Conservation (phyloP, 2,329 filamentous ascomycete species). For the Diaporthe capsici region DNA sequence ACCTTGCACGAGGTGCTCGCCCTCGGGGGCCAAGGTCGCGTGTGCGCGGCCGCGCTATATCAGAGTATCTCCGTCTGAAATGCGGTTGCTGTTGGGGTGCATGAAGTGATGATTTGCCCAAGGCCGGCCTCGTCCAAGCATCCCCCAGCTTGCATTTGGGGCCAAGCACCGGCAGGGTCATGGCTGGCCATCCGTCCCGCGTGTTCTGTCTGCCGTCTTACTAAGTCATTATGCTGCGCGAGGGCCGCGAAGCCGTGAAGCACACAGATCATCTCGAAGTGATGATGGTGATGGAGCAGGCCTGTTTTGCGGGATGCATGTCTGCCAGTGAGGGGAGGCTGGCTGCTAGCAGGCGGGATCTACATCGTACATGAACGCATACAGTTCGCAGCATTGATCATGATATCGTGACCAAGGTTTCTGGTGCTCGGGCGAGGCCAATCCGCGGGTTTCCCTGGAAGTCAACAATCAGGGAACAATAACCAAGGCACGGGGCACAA, state of each 20-base stretch:
- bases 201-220: conserved; percentile 12
- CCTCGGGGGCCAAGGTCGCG: background rate
- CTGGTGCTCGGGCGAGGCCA: conserved; percentile 24
- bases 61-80: conserved; percentile 24
- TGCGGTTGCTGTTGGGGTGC: conserved; percentile 29
- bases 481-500: conserved; percentile 11
- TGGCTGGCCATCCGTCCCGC: conserved; percentile 22
- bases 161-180: conserved; percentile 24
- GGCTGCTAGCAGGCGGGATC: conserved; percentile 22
- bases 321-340: conserved; percentile 4
- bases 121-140: conserved; percentile 32
- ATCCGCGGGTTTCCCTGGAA: conserved; percentile 9
- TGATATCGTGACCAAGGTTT: conserved; percentile 24
- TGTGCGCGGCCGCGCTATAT: conserved; percentile 25
- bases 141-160: conserved; percentile 26
- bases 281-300: background rate
- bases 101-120: conserved; percentile 39
- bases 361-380: conserved; percentile 34
- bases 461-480: conserved; percentile 26
- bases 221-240: conserved; percentile 1
- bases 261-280: background rate
- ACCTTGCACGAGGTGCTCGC: background rate
- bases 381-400: conserved; percentile 20
- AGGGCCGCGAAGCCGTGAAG: background rate
- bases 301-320: background rate